phyloP scores from a whole-genome alignment of 352 stramenopile species.

The Phytophthora melonis region DNA sequence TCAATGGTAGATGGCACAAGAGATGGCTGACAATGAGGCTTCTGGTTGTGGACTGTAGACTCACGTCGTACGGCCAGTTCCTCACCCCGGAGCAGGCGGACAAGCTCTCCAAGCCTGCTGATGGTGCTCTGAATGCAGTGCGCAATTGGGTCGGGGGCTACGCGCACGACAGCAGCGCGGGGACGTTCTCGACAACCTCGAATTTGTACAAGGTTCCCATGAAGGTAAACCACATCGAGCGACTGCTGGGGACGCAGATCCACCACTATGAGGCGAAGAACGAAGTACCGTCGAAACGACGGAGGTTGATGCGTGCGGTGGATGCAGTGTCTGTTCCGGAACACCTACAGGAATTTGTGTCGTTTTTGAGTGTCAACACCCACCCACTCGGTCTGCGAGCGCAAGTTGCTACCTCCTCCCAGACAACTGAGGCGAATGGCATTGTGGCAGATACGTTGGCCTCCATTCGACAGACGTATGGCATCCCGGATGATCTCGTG shows the following conservation, averaged over 20 bases:
- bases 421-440: constrained; percentile 13
- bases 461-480: constrained; percentile 66
- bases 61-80: constrained; percentile 61
- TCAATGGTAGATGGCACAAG: neutral
- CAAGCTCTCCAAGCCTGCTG: constrained; percentile 49
- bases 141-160: constrained; percentile 52
- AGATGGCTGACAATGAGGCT: neutral
- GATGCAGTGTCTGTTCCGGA: constrained; percentile 44
- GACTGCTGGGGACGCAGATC: constrained; percentile 60
- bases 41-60: constrained; percentile 37
- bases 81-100: constrained; percentile 55
- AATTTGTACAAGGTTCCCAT: constrained; percentile 57
- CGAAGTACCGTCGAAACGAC: constrained; percentile 3
- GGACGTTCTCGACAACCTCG: constrained; percentile 51
- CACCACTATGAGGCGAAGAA: constrained; percentile 48
- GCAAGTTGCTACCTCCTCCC: constrained; percentile 41
- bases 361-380: constrained; percentile 78
- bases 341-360: constrained; percentile 53
- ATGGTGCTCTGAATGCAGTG: constrained; percentile 56
- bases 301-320: constrained; percentile 55
- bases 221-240: constrained; percentile 56
- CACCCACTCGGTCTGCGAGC: constrained; percentile 67
- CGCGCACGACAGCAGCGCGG: constrained; percentile 25
- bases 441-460: constrained; percentile 44
- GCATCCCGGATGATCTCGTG: constrained; percentile 72